Evolutionary conservation across 2,329 filamentous ascomycete genomes (phyloP), one percentile per base, ranked within the genome.

Genomic region (Davidsoniella neocaledoniae): DNA sequence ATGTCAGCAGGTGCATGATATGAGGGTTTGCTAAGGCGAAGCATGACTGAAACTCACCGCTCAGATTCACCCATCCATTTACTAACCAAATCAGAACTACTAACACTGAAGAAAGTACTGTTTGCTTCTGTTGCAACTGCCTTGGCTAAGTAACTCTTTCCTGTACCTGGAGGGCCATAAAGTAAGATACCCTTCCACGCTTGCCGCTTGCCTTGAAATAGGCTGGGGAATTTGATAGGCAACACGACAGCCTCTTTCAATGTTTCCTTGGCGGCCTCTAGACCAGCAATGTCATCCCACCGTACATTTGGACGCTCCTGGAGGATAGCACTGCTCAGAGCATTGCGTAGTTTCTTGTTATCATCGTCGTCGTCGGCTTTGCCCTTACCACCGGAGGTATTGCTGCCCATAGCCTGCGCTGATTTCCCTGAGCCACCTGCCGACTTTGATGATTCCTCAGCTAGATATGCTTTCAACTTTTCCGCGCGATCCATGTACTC

Each of bases 1-100:
- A 55, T 37, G 46, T 33, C 5, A 3, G 54, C 63, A 54, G 64
- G 59, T 43, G 17, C 8, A 23, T 44, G 26, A 2, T 14, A 10
- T 25, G 6, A 9, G 19, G 17, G n/a, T 6, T 8, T 16, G 56
- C 21, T 6, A 26, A 8, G 12, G 46, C 58, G 26, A 57, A 55
- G 14, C 2, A 26, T 29, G 12, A 23, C 16, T 14, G 43, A 45
- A 36, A 29, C 62, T 54, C 69, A 93, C 86, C 87, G 79, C 77
- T 98, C 91, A 72, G 85, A 93, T 67, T 98, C 91, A 69, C 91
- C 91, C 91, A 98, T 98, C 91, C 91, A 98, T 64, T 98, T 98
- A 64, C 86, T 94, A 54, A 98, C 91, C 65, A 98, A 66, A 63
- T 98, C 91, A 62, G 86, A 94, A 72, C 86, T 94, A 67, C 86